Base-by-base conservation (phyloP, 305 asterid genomes). In the Petunia hybrid region DNA sequence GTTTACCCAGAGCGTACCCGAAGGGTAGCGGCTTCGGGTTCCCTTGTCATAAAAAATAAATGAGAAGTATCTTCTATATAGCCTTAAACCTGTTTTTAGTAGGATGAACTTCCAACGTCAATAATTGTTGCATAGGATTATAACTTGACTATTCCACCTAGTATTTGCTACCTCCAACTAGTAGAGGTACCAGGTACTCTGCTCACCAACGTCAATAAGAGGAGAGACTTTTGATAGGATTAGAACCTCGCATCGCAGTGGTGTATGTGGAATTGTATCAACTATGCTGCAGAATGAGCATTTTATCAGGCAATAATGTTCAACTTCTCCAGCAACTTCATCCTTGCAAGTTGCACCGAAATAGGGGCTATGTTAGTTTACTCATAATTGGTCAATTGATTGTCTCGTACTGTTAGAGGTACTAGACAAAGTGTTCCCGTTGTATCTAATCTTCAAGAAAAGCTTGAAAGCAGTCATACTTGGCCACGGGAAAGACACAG, bases 231-330 rank as follows among this genome's bases (percentile, higher is more conserved):
- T 68, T 16, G 56, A 43, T 43, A 16, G 76, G 57, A 68, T 68
- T 68, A 68, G 56, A 68, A 68, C 76, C 57, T 48, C 35, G 43
- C 61, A 71, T 71, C 62, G 10, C 43, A 2, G 60, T 46, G 77
- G 77, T n/a, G 3, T 35, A 73, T 73, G 45, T 51, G 43, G 78
- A 73, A 35, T 73, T 73, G 45, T 4, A 4, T 48, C 13, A 51
- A 35, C 78, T 73, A 51, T 48, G 63, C 46, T 35, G 45, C 63
- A 51, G 78, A 51, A 73, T 71, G 31, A 48, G 62, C 78, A 71
- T 48, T 71, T 71, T 71, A 51, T 71, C 62, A 35, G 40, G 62
- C 78, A 71, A 71, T 71, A 71, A 71, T 10, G n/a, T 48, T 36
- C 78, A 51, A 35, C 46, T 73, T 46, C 60, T 73, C 46, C 62